phyloP scores from a whole-genome alignment of 768 basidiomycete genomes.

The Strobilomyces confusus region DNA sequence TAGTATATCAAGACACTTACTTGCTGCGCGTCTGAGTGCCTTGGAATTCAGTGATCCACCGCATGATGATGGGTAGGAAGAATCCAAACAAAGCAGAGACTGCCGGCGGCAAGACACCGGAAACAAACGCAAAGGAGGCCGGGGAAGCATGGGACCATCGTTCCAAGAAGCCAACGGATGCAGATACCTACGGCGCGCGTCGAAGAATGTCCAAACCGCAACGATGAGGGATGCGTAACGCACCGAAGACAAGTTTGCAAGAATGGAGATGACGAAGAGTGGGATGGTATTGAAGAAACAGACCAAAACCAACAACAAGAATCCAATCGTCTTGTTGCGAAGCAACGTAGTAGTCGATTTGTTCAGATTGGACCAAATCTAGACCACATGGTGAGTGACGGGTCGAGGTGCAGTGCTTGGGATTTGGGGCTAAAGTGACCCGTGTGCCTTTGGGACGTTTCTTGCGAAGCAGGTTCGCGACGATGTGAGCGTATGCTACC shows the following conservation, averaged over 20 bases:
- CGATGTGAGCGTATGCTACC: conserved; percentile 83
- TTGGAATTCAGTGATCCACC: conserved; percentile 71
- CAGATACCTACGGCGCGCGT: conserved; percentile 31
- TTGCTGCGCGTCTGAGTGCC: conserved; percentile 39
- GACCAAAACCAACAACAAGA: conserved; percentile 67
- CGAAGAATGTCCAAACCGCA: not conserved
- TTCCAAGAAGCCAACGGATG: conserved; percentile 73
- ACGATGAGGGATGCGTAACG: conserved; percentile 21
- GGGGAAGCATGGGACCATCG: conserved; percentile 63
- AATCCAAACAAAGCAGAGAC: conserved; percentile 87
- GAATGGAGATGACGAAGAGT: conserved; percentile 80
- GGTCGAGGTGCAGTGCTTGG: conserved; percentile 39
- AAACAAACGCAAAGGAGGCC: conserved; percentile 73
- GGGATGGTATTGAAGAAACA: conserved; percentile 97
- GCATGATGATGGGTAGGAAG: conserved; percentile 89
- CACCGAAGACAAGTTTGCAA: conserved; percentile 87
- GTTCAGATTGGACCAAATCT: conserved; percentile 93
- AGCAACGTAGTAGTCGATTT: conserved; percentile 62
- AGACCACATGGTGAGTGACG: not conserved
- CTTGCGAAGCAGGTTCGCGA: conserved; percentile 62
- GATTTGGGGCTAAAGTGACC: conserved; percentile 78
- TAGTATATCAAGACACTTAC: conserved; percentile 12
- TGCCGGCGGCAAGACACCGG: conserved; percentile 89
- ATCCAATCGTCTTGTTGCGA: conserved; percentile 71
- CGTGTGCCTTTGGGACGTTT: conserved; percentile 73